phyloP scores from a whole-genome alignment of 169 alveolate genomes.

The Plasmodium vivax region DNA sequence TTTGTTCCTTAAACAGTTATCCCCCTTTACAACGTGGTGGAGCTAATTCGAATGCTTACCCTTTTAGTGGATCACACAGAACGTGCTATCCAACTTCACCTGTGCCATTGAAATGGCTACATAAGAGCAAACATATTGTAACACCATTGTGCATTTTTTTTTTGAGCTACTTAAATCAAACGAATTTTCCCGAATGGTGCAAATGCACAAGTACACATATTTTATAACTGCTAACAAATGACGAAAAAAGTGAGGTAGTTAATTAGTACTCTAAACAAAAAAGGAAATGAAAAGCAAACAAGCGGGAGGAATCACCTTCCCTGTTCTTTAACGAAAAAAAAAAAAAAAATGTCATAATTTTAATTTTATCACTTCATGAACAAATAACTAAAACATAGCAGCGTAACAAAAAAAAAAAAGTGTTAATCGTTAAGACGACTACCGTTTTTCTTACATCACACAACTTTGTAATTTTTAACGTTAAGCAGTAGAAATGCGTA shows the following conservation, averaged over 20 bases:
- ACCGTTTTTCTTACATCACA: slow-evolving; percentile 7
- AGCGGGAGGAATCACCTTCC: neutral
- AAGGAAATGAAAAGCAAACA: neutral
- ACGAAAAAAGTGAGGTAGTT: neutral
- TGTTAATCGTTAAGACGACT: neutral
- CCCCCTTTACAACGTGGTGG: neutral
- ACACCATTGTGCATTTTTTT: neutral
- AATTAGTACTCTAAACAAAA: neutral
- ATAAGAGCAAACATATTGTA: neutral
- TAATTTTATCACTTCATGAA: neutral
- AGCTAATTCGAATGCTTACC: neutral
- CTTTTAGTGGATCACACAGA: slow-evolving; percentile 4
- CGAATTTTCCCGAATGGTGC: neutral
- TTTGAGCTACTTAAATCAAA: neutral
- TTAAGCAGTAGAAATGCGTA: slow-evolving; percentile 42
- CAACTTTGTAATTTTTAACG: slow-evolving; percentile 38
- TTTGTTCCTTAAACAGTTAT: neutral
- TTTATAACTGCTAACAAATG: neutral
- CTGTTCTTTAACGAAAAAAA: neutral
- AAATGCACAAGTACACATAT: neutral
- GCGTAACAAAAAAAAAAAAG: neutral
- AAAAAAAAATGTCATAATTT: neutral
- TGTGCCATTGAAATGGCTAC: neutral
- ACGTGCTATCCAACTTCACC: neutral
- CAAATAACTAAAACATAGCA: neutral